Base-by-base conservation (phyloP, 371 early-diverging fungal species). In the Conidiobolus incongruus region DNA sequence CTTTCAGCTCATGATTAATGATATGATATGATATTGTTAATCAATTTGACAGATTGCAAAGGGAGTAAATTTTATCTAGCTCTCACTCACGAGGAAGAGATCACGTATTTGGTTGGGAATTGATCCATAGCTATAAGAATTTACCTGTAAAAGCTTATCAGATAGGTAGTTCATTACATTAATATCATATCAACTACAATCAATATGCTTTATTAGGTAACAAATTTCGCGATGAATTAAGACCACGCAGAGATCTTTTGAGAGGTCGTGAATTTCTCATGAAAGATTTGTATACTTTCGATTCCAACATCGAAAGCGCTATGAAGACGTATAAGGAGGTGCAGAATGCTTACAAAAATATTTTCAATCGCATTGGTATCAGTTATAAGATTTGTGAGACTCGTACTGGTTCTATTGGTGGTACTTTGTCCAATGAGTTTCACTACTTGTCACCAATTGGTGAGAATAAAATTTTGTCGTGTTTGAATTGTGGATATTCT, bases 211-310 rank as follows among this genome's bases (percentile, higher is more conserved):
- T 16, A 17, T 30, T 40, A 61, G 64, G 70, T 13, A 62, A 70
- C 33, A 89, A 87, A 56, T 85, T 71, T 45, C 70, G 88, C 4
- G 86, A 89, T 51, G 88, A 87, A 46, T 56, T 78, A 23, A 65
- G 90, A 19, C 84, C 85, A 21, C 63, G 90, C 19, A 69, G 72
- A 10, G 89, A 86, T 6, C 52, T 91, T 17, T 59, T 91, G 40
- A 64, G 92, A 12, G 86, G 75, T 4, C 67, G 83, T 29, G 89
- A 91, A 53, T 89, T 91, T 50, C 51, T 87, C n/a, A 91, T 91
- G 92, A 91, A 88, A 53, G 92, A 91, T 57, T 49, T 91, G 40
- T 89, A 91, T 57, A 71, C 83, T 5, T 91, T 91, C 57, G 90
- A 91, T 54, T 63, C 57, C 1, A 62, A 65, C 0, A 60, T 63